Evolutionary conservation across 225 moss, liverwort and hornwort genomes (phyloP).

Genomic region (Physcomitrellopsis africana): DNA sequence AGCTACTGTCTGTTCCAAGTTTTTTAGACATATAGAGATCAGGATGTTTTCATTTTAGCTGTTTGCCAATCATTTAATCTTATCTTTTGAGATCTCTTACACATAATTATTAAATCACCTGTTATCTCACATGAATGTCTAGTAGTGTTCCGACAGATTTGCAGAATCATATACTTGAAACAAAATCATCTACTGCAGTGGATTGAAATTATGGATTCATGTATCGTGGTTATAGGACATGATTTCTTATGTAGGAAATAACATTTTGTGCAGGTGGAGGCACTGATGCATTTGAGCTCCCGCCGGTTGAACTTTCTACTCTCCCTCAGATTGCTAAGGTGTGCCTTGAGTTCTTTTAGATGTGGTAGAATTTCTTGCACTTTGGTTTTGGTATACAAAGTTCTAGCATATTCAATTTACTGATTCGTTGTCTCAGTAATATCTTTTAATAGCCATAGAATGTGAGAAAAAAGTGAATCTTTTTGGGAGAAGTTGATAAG

Average conservation of each 20-base stretch:
- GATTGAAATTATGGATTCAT: slow-evolving; percentile 9
- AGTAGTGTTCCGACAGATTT: not conserved
- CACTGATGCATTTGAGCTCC: slow-evolving; percentile 72
- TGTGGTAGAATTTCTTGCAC: slow-evolving; percentile 25
- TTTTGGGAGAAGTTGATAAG: slow-evolving; percentile 12
- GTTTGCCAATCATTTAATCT: slow-evolving; percentile 12
- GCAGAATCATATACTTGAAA: slow-evolving; percentile 8
- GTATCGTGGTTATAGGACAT: slow-evolving; percentile 4
- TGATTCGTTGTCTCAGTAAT: not conserved
- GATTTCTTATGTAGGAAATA: slow-evolving; percentile 44
- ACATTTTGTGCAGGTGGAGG: slow-evolving; percentile 66
- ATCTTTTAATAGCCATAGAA: slow-evolving; percentile 5
- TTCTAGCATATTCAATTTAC: slow-evolving; percentile 16
- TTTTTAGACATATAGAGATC: slow-evolving; percentile 15
- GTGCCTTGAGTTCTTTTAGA: slow-evolving; percentile 30
- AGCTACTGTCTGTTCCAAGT: slow-evolving; percentile 32
- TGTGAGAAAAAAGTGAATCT: not conserved
- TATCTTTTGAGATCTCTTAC: slow-evolving; percentile 1
- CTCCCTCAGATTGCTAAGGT: slow-evolving; percentile 98
- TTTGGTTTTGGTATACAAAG: slow-evolving; percentile 15
- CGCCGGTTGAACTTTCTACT: slow-evolving; percentile 74
- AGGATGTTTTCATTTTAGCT: slow-evolving; percentile 15
- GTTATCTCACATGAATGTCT: slow-evolving; percentile 2
- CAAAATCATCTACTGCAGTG: not conserved
- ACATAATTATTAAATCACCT: not conserved